Base-by-base conservation (phyloP, 192 early-diverging fungal genomes). In the Glomus cerebriforme region DNA sequence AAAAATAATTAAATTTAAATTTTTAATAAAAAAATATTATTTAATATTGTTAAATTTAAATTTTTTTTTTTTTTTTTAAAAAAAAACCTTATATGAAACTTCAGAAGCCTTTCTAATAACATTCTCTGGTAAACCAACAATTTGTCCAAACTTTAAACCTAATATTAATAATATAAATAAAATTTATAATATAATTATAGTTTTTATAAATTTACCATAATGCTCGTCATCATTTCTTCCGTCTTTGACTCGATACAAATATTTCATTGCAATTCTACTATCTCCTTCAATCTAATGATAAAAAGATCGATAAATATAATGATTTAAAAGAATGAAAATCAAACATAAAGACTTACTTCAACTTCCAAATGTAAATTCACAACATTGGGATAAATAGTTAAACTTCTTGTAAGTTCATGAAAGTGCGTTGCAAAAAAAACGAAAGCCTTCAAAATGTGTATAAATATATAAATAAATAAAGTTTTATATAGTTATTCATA, bases 351-450 rank as follows among this genome's bases (percentile, higher is more conserved):
- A 43, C 39, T 80, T 73, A 86, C 80, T 62, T 86, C 80, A 1
- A 87, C 82, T 35, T 90, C 85, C 3, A 93, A 78, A 71, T 90
- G 89, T 47, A 91, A 65, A 59, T 88, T 90, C 6, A 90, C 87
- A 12, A 90, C 89, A 72, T 90, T 92, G 22, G 83, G 81, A 65
- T 92, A 89, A 1, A 74, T 81, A 1, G 84, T 85, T 24, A 94
- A 82, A 22, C 82, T 81, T 24, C 79, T 79, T 1, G 90, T 84
- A 43, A 94, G 85, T 59, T 91, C 90, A 54, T 91, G 90, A 77
- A 94, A 96, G 80, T 96, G 95, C 1, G 95, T 94, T 7, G 91
- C 92, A 78, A 96, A 87, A 75, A 93, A 93, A 1, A 90, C 87
- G 13, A 92, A 86, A 0, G 92, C 85, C 71, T 88, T 27, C 10